Conservation (phyloP, 495 filamentous ascomycete genomes). For the Neurospora sp. region DNA sequence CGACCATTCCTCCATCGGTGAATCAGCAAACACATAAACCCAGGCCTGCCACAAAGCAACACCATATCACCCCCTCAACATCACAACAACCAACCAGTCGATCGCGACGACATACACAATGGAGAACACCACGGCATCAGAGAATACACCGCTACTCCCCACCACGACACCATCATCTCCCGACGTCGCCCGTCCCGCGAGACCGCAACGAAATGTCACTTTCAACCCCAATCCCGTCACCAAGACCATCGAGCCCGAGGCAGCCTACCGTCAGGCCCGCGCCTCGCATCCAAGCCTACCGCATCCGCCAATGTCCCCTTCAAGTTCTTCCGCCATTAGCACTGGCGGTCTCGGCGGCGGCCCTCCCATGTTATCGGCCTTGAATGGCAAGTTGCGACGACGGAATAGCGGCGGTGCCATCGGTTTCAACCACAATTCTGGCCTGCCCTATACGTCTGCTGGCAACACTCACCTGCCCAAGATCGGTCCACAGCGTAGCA, state of each 20-base stretch:
- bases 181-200: conserved; percentile 24
- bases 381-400: conserved; percentile 80
- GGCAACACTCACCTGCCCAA: conserved; percentile 48
- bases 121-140: conserved; percentile 10
- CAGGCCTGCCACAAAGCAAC: neutral
- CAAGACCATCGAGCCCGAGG: conserved; percentile 39
- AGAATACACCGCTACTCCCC: conserved; percentile 30
- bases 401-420: conserved; percentile 56
- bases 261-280: conserved; percentile 8
- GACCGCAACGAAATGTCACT: conserved; percentile 34
- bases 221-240: conserved; percentile 40
- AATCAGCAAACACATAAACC: neutral
- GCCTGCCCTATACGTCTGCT: conserved; percentile 41
- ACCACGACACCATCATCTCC: conserved; percentile 14
- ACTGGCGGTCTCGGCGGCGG: conserved; percentile 25
- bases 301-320: conserved; percentile 2
- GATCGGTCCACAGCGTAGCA: conserved; percentile 89
- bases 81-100: neutral
- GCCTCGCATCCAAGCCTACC: conserved; percentile 4
- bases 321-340: conserved; percentile 17
- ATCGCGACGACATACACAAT: conserved; percentile 5
- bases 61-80: neutral
- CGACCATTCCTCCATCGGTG: neutral
- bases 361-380: conserved; percentile 63
- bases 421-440: conserved; percentile 3